Evolutionary conservation across 2,329 filamentous ascomycete species (phyloP), one percentile per base, ranked within the genome.

Genomic region (Thelonectria olida): DNA sequence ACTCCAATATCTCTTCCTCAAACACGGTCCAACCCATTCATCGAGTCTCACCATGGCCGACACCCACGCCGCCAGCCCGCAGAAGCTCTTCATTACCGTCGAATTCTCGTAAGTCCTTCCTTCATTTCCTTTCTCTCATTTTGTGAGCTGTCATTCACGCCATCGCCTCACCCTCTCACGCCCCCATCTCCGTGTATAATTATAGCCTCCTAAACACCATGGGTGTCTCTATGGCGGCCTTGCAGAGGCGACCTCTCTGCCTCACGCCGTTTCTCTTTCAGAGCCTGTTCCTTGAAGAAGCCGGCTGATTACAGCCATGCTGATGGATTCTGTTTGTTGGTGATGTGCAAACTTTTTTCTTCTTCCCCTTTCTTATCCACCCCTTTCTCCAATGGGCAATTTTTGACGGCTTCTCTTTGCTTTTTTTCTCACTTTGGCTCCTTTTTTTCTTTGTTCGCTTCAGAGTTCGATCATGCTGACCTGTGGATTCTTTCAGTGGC

Each of bases 31-130:
- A 28, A 34, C 19, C 57, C 36, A 48, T 31, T 25, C 39, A 39
- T 34, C 25, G n/a, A 42, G 47, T 48, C 49, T 44, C 60, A 58
- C 61, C 56, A 71, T 71, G 67, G 60, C 54, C 54, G 61, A 57
- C 34, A 39, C 55, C 47, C 27, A 41, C 39, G 48, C 45, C 22
- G 58, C 60, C 48, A n/a, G 15, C 68, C 54, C 67, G 75, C 31
- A 75, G 41, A 15, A 75, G 9, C 78, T 92, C 50, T 75, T 84
- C 20, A 83, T 95, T 66, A 86, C 85, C 5, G 87, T 96, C 25
- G 92, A 96, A 75, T 95, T 96, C 72, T 84, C 80, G 81, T 82
- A 74, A 74, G 81, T 77, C 45, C 23, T 19, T 54, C 58, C 50
- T 25, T 49, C 49, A 47, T 45, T 58, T 64, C 67, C 63, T 44